Evolutionary conservation across 495 filamentous ascomycete species (phyloP).

Genomic region (Lindgomyces ingoldianus): DNA sequence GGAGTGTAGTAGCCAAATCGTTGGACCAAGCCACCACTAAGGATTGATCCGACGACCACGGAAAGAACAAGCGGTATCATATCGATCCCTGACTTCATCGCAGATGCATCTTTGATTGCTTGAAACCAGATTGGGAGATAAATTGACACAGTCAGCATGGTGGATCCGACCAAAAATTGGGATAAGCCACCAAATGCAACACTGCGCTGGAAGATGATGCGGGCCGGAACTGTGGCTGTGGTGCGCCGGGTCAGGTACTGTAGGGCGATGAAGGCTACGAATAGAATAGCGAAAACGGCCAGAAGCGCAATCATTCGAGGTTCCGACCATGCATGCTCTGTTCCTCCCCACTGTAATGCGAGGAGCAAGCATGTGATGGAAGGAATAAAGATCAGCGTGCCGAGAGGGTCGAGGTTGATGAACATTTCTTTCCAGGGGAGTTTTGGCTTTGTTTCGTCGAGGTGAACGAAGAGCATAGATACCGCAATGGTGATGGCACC

Average conservation of each 20-base stretch:
- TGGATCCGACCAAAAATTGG: conserved; percentile 43
- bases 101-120: conserved; percentile 27
- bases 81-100: conserved; percentile 29
- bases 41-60: conserved; percentile 56
- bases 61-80: conserved; percentile 31
- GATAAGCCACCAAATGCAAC: conserved; percentile 47
- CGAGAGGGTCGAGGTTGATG: conserved; percentile 56
- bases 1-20: conserved; percentile 76
- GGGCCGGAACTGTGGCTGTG: conserved; percentile 49
- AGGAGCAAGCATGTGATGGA: conserved; percentile 59
- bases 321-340: conserved; percentile 55
- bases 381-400: conserved; percentile 55
- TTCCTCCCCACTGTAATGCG: conserved; percentile 66
- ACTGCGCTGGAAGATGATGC: conserved; percentile 50
- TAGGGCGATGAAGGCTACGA: conserved; percentile 51
- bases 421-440: conserved; percentile 48
- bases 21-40: conserved; percentile 62
- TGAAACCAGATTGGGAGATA: conserved; percentile 40
- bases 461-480: conserved; percentile 54
- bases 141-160: conserved; percentile 58
- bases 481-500: conserved; percentile 62
- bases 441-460: conserved; percentile 20
- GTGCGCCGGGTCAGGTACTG: conserved; percentile 54
- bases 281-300: conserved; percentile 52
- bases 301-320: conserved; percentile 45